A percentile compares a stretch with the other conserved stretches of the same genome.
phyloP scores from a whole-genome alignment of 495 filamentous ascomycete species.

The Podospora bellae-mahoneyi region DNA sequence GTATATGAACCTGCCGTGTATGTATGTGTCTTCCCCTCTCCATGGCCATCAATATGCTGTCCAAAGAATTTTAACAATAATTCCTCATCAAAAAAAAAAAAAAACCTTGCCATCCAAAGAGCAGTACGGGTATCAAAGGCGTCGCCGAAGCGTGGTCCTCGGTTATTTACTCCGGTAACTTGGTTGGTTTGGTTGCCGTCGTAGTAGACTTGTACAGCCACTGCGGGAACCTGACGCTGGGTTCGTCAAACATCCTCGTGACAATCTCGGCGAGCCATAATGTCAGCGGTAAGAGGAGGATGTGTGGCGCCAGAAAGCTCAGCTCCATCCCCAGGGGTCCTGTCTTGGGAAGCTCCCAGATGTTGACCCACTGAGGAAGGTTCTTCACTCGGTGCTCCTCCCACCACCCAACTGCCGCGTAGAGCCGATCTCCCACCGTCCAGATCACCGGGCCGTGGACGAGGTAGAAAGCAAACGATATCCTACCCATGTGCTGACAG shows the following conservation, averaged over 20 bases:
- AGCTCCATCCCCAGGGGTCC: constrained; percentile 55
- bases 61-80: background rate
- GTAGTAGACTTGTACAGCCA: constrained; percentile 48
- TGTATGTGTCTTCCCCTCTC: background rate
- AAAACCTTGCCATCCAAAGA: too few relatives aligned
- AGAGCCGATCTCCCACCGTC: constrained; percentile 43
- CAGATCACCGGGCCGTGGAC: constrained; percentile 59
- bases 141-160: too few relatives aligned
- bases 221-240: constrained; percentile 49
- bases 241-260: constrained; percentile 55
- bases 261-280: constrained; percentile 56
- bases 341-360: constrained; percentile 44
- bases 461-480: constrained; percentile 63
- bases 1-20: background rate
- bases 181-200: constrained; percentile 8
- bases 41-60: background rate
- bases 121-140: too few relatives aligned
- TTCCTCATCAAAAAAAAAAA: background rate
- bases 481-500: constrained; percentile 62
- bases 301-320: constrained; percentile 50
- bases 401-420: constrained; percentile 51
- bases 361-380: constrained; percentile 45
- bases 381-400: constrained; percentile 35
- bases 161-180: constrained; percentile 19
- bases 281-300: constrained; percentile 55